phyloP scores from a whole-genome alignment of 2,329 filamentous ascomycete species.

The Penicillium glabrum region DNA sequence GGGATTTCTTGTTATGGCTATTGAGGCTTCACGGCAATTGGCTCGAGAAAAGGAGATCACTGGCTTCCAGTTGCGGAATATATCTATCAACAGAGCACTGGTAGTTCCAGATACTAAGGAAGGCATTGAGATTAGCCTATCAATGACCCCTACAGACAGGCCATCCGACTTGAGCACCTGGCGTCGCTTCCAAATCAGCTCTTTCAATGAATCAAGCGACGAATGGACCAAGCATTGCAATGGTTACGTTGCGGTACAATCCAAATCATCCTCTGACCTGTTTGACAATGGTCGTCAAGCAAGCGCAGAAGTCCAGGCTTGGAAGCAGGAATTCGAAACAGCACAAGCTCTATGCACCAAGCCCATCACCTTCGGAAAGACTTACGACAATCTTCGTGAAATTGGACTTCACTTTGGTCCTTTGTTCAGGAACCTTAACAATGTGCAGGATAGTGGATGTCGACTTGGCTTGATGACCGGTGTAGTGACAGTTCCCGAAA shows the following conservation, averaged over 20 bases:
- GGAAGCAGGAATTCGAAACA: constrained; percentile 11
- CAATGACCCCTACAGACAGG: constrained; percentile 24
- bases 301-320: constrained; percentile 13
- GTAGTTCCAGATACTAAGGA: constrained; percentile 31
- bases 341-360: constrained; percentile 19
- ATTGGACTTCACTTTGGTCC: constrained; percentile 32
- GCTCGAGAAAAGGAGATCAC: constrained; percentile 6
- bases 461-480: constrained; percentile 21
- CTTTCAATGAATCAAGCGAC: constrained; percentile 27
- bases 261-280: background rate
- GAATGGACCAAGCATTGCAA: constrained; percentile 38
- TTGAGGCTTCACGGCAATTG: constrained; percentile 30
- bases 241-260: constrained; percentile 30
- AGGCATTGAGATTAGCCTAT: constrained; percentile 31
- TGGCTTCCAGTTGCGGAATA: constrained; percentile 21
- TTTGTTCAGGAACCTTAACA: constrained; percentile 30
- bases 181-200: constrained; percentile 32
- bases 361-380: constrained; percentile 21
- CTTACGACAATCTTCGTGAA: constrained; percentile 27
- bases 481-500: constrained; percentile 29
- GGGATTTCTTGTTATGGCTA: constrained; percentile 30
- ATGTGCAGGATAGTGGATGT: constrained; percentile 20
- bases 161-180: constrained; percentile 21
- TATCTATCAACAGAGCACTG: constrained; percentile 30
- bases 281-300: constrained; percentile 11